Conservation (phyloP, 805 yeast species). For the Starmerella geochares region DNA sequence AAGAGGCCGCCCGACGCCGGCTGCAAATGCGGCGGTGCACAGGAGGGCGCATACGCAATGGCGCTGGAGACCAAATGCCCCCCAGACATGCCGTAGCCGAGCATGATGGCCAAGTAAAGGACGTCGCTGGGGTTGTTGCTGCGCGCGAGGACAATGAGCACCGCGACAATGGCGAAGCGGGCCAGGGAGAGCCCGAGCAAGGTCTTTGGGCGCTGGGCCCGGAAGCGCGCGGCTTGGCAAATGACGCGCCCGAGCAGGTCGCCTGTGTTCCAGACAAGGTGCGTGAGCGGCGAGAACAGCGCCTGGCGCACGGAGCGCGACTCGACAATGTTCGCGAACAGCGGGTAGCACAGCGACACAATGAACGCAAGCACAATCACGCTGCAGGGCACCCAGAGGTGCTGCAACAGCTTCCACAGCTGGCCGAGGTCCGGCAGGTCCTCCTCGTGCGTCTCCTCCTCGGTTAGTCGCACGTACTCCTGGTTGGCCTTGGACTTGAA, state of each 20-base stretch:
- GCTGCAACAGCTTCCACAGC: conserved; percentile 1
- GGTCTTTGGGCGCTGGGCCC: conserved; percentile 36
- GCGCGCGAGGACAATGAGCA: conserved; percentile 60
- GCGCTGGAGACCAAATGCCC: conserved; percentile 76
- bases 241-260: conserved; percentile 68
- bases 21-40: conserved; percentile 54
- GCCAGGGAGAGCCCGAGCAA: conserved; percentile 46
- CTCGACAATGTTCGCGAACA: conserved; percentile 66
- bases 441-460: conserved; percentile 5
- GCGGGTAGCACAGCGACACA: conserved; percentile 73
- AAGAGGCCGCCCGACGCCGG: conserved; percentile 95
- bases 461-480: conserved; percentile 17
- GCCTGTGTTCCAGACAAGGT: conserved; percentile 80
- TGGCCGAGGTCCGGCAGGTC: conserved; percentile 5
- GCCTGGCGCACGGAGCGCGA: conserved; percentile 37
- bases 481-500: conserved; percentile 14
- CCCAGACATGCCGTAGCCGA: conserved; percentile 72
- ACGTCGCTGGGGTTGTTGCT: conserved; percentile 32
- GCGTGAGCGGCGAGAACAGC: conserved; percentile 64
- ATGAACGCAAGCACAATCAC: conserved; percentile 67
- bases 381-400: conserved; percentile 48
- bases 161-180: conserved; percentile 53
- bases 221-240: conserved; percentile 42
- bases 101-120: conserved; percentile 58
- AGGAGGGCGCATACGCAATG: conserved; percentile 62